Percentiles rank a stretch among this genome's conserved stretches.
phyloP scores from a whole-genome alignment of 108 stramenopile genomes.

The Heterococcus sp. region DNA sequence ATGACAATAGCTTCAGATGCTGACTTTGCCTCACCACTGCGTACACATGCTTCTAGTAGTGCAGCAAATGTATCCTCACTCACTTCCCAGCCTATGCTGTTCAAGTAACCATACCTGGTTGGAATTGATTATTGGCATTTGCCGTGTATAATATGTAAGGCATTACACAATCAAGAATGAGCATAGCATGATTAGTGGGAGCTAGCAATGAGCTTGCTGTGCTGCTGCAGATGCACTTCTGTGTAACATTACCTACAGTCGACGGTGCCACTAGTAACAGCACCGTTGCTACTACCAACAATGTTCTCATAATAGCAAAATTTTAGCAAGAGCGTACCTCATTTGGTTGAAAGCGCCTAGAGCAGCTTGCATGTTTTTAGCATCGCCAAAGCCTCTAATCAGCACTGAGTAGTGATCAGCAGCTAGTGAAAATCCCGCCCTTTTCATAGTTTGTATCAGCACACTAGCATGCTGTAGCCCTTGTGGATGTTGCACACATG shows the following conservation, averaged over 20 bases:
- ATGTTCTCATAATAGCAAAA: too few relatives aligned
- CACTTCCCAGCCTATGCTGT: too few relatives aligned
- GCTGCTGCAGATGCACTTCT: too few relatives aligned
- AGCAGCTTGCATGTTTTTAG: slow-evolving; percentile 21
- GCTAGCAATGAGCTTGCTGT: too few relatives aligned
- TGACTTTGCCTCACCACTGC: slow-evolving; percentile 14
- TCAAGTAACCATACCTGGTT: too few relatives aligned
- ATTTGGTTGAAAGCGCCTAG: slow-evolving; percentile 27
- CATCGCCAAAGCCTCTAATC: slow-evolving; percentile 28
- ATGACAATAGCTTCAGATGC: slow-evolving; percentile 12
- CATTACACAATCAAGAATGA: too few relatives aligned
- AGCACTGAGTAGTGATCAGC: slow-evolving; percentile 35
- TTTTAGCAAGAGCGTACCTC: slow-evolving; percentile 3
- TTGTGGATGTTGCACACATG: slow-evolving; percentile 24
- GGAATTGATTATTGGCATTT: background rate
- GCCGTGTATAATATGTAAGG: too few relatives aligned
- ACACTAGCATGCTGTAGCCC: slow-evolving; percentile 22
- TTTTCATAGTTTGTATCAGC: slow-evolving; percentile 19
- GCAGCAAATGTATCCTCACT: slow-evolving; percentile 36
- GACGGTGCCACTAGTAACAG: too few relatives aligned
- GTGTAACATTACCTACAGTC: too few relatives aligned
- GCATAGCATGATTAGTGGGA: too few relatives aligned
- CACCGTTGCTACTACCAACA: background rate
- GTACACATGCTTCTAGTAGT: slow-evolving; percentile 18
- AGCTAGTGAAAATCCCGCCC: slow-evolving; percentile 3